Evolutionary conservation across 208 protist genomes (phyloP).

Genomic region (Leishmania martiniquensis): DNA sequence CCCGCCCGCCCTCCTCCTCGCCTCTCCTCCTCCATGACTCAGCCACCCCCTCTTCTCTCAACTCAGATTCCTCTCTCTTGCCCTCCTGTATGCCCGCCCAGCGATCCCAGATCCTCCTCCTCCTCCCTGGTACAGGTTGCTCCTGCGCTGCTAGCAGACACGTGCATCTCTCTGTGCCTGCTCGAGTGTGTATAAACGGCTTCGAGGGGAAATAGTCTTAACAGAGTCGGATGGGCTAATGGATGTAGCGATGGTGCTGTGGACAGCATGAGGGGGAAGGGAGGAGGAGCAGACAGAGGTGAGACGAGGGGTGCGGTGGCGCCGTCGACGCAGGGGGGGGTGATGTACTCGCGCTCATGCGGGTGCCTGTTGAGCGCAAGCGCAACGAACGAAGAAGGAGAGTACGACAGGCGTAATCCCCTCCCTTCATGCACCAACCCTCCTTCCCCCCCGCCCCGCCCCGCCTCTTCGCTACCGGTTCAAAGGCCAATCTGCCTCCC

Average conservation of each 20-base stretch:
- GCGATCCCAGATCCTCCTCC: neutral
- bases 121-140: neutral
- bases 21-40: neutral
- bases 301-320: neutral
- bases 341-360: neutral
- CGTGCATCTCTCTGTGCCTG: neutral
- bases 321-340: neutral
- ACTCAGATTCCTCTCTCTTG: too few species aligned
- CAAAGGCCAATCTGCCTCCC: neutral
- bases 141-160: neutral
- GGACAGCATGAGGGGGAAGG: neutral
- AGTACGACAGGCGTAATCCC: too few species aligned
- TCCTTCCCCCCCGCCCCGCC: neutral
- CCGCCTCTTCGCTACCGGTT: neutral
- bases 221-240: neutral
- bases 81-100: neutral
- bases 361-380: neutral
- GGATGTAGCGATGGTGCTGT: neutral
- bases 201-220: neutral
- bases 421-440: neutral
- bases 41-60: neutral
- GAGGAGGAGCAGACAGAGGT: neutral
- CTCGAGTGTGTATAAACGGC: neutral
- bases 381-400: neutral
- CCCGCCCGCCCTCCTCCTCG: neutral